Percentiles rank a stretch among this genome's conserved stretches.
phyloP scores from a whole-genome alignment of 2,329 filamentous ascomycete species.

The Paraconiothyrium brasiliense region DNA sequence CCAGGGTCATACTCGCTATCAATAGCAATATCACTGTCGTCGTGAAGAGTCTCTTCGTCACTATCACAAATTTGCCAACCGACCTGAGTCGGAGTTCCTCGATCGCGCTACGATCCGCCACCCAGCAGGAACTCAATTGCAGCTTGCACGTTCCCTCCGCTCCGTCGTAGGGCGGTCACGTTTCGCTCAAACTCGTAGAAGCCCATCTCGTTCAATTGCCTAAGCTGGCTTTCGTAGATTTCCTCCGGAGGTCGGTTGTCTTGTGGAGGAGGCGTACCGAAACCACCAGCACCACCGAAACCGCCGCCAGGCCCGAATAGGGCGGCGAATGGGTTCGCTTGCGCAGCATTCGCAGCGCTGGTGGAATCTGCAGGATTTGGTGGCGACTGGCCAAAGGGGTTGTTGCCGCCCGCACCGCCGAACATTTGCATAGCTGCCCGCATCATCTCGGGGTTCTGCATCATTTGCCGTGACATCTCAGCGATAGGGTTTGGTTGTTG shows the following conservation, averaged over 20 bases:
- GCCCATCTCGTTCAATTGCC: conserved; percentile 98
- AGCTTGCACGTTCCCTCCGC: conserved; percentile 93
- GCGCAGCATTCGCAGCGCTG: conserved; percentile 27
- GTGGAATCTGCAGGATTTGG: conserved; percentile 23
- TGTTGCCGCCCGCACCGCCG: conserved; percentile 50
- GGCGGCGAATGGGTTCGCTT: conserved; percentile 53
- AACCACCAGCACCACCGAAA: conserved; percentile 47
- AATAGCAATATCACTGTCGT: background rate
- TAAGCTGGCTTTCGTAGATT: conserved; percentile 86
- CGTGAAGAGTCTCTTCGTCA: background rate
- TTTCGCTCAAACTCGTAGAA: conserved; percentile 98
- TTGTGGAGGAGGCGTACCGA: conserved; percentile 61
- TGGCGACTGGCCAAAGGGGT: conserved; percentile 58
- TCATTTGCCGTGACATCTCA: conserved; percentile 56
- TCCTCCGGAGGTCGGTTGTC: conserved; percentile 95
- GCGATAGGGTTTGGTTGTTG: conserved; percentile 59
- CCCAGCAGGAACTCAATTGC: conserved; percentile 78
- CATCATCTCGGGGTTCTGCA: conserved; percentile 68
- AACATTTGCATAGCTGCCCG: conserved; percentile 64
- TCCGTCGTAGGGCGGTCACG: conserved; percentile 83
- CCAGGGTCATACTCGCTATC: background rate
- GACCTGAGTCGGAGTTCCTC: background rate
- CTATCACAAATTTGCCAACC: background rate
- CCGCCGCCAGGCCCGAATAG: conserved; percentile 59
- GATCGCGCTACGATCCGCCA: conserved; percentile 12